These are phyloP conservation scores for Dispira parvispora DNA, from an alignment of 192 early-diverging fungal genomes.

Conservation along the genomic window DNA sequence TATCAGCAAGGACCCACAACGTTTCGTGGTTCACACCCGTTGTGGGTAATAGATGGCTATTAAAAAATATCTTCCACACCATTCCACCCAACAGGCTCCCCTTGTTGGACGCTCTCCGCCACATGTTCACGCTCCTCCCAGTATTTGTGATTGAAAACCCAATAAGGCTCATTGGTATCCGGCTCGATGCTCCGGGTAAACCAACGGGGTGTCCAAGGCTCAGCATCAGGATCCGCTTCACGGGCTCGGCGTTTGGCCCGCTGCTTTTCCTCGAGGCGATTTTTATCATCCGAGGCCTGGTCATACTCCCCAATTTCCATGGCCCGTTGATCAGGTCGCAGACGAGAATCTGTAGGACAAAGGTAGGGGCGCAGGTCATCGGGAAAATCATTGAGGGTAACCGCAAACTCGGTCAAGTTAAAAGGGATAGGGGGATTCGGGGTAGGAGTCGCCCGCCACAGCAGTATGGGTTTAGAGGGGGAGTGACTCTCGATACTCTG, in stretches of 20 bases:
- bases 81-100: neutral
- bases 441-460: conserved; percentile 43
- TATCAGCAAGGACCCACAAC: too few relatives aligned
- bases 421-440: conserved; percentile 37
- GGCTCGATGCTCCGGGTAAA: conserved; percentile 48
- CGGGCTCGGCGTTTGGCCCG: conserved; percentile 36
- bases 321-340: conserved; percentile 69
- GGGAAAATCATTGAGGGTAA: conserved; percentile 57
- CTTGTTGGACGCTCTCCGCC: conserved; percentile 7
- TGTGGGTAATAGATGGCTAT: neutral
- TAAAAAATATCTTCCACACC: conserved; percentile 2
- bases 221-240: conserved; percentile 35
- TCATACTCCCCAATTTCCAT: conserved; percentile 76
- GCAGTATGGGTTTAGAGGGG: conserved; percentile 27
- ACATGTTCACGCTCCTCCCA: conserved; percentile 45
- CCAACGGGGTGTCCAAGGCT: conserved; percentile 55
- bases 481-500: neutral
- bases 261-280: conserved; percentile 59
- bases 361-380: conserved; percentile 34
- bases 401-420: conserved; percentile 60
- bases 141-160: conserved; percentile 49
- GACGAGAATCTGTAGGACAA: conserved; percentile 66
- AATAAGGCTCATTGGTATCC: conserved; percentile 48
- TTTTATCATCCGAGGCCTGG: conserved; percentile 53
- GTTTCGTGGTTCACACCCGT: too few relatives aligned